A percentile compares a stretch with the other conserved stretches of the same genome.
These are phyloP conservation scores for Begonia masoniana DNA, from an alignment of 306 rosid species.

Conservation along the genomic window DNA sequence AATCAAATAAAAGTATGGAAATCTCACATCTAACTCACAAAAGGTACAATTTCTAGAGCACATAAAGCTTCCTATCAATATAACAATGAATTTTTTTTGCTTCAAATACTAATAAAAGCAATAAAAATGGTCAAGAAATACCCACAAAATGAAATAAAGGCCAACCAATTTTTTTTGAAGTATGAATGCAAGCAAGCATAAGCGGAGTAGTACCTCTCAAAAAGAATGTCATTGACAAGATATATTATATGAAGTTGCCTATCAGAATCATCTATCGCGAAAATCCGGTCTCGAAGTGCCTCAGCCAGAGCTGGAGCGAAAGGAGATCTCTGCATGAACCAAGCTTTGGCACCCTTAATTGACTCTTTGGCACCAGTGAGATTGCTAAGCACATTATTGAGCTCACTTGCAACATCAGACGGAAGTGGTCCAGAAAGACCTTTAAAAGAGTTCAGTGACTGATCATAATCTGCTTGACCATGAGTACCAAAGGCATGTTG, in stretches of 20 bases:
- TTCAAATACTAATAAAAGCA: too few relatives aligned
- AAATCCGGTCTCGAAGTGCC: conserved; percentile 79
- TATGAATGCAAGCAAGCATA: neutral
- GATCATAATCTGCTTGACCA: conserved; percentile 73
- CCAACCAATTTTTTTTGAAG: neutral
- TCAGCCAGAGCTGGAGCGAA: conserved; percentile 91
- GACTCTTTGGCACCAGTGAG: conserved; percentile 91
- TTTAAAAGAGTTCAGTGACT: conserved; percentile 53
- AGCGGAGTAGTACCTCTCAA: conserved; percentile 47
- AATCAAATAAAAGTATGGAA: too few relatives aligned
- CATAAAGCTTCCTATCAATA: too few relatives aligned
- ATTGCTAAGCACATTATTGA: conserved; percentile 43
- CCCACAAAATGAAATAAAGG: neutral
- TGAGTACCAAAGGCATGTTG: conserved; percentile 61
- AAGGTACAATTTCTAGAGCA: too few relatives aligned
- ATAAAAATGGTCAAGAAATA: too few relatives aligned
- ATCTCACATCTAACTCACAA: too few relatives aligned
- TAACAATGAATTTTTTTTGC: too few relatives aligned
- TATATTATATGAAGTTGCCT: conserved; percentile 86
- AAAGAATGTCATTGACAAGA: conserved; percentile 89
- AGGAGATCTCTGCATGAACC: conserved; percentile 97
- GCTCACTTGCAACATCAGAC: conserved; percentile 72
- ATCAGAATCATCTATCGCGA: conserved; percentile 63
- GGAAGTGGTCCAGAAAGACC: conserved; percentile 91
- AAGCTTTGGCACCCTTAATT: conserved; percentile 78